Evolutionary conservation across 306 rosid species (phyloP), one percentile per base, ranked within the genome.

Genomic region (Erythrophleum fordii): DNA sequence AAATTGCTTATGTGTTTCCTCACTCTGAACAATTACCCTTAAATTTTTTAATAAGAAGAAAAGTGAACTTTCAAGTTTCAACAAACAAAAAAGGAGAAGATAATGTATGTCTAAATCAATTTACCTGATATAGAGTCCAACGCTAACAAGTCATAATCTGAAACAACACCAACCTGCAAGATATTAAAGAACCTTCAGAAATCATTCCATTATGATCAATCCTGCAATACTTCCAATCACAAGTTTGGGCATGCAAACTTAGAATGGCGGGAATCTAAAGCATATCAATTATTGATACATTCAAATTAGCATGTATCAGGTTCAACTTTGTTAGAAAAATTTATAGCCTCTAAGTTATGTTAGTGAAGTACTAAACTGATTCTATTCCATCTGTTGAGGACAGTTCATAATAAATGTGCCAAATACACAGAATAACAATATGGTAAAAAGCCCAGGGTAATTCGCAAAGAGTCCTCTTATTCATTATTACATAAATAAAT

Each of bases 91-190:
- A 72, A 71, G 52, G n/a, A 78, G 44, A 39, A 35, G 22, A 73
- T 69, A 23, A 59, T 41, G 20, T 65, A 16, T 31, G 26, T 44
- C 44, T 23, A 25, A 62, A 73, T 34, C 62, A 83, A 45, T 68
- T 75, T 85, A 95, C 99, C 99, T 77, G 97, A 93, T 82, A 95
- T 90, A 39, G 98, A 90, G 76, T 95, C 99, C 86, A 95, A 82
- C 66, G 99, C 99, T 81, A 93, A 87, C 85, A 95, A 89, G 86
- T 95, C 99, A 44, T 93, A 95, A 74, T 95, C 99, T 22, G 99
- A 95, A 84, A 95, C 91, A 79, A 95, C 93, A 66, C 99, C 99
- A 75, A 95, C 97, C 99, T 95, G 87, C 89, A 80, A 23, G 73
- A 59, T 26, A 64, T 80, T 52, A 49, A 79, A 68, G 46, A 85